Conservation (phyloP, 129 eudicot genomes). For the Helianthus tuberosus region DNA sequence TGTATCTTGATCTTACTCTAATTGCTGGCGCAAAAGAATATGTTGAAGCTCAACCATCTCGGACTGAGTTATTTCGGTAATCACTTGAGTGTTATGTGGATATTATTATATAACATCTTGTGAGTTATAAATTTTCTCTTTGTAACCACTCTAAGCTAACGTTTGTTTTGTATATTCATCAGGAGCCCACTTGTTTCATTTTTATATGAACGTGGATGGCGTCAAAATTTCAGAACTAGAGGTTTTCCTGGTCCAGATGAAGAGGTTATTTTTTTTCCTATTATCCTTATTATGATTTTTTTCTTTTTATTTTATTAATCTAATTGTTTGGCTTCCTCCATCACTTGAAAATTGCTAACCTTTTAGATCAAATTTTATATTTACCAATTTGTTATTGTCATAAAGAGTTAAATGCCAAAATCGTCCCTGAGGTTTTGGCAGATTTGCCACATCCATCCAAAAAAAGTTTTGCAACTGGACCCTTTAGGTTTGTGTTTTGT, state of each 20-base stretch:
- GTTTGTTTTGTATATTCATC: slow-evolving; percentile 6
- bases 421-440: no score
- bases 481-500: no score
- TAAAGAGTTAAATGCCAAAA: not conserved
- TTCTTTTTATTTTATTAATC: not conserved
- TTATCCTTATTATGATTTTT: no score
- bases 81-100: not conserved
- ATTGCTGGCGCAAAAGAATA: slow-evolving; percentile 85
- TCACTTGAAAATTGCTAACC: not conserved
- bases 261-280: slow-evolving; percentile 55
- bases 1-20: slow-evolving; percentile 88
- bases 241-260: slow-evolving; percentile 98
- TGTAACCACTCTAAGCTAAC: not conserved
- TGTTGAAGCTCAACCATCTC: slow-evolving; percentile 66
- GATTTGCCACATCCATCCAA: no score
- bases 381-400: not conserved
- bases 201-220: slow-evolving; percentile 97
- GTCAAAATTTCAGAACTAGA: slow-evolving; percentile 71
- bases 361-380: not conserved
- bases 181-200: slow-evolving; percentile 95
- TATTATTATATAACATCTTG: not conserved
- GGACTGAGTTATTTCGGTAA: slow-evolving; percentile 88
- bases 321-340: not conserved
- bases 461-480: no score
- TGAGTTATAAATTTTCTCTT: slow-evolving; percentile 18